Evolutionary conservation across 345 rosid species (phyloP), one percentile per base, ranked within the genome.

Genomic region (Schrenkiella parvula): DNA sequence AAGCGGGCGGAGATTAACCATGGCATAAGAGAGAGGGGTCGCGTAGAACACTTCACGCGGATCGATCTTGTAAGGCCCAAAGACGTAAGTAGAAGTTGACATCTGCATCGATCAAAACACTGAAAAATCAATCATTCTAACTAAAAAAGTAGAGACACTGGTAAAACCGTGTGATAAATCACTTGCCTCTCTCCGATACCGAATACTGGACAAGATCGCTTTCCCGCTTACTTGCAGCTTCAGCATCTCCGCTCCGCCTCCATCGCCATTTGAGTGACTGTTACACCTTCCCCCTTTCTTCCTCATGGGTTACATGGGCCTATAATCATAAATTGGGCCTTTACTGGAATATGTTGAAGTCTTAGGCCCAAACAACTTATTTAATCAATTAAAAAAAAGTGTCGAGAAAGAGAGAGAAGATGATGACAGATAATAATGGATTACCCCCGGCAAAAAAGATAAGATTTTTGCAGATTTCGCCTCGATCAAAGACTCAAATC

Each of bases 1-100:
- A 68, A 91, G 80, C 26, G 97, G 98, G 14, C 97, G 96, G 73
- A 89, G 86, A 75, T 93, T 93, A 81, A 93, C 97, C 83, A 89
- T 63, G 28, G 96, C 98, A 46, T 69, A 93, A 60, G 98, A 93
- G 53, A 85, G 82, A 15, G 73, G 53, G 15, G 90, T 85, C 57
- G 88, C 19, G 82, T 86, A 91, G 77, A 93, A 93, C 21, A 93
- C 95, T 80, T 91, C 93, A 82, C 81, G 80, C 1, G 84, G 70
- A 47, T 85, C 87, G 37, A 93, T 88, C 62, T 81, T 80, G 82
- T 89, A 86, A 6, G 93, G 90, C 0, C 98, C 97, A 57, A 93
- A 89, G 8, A 4, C 63, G 48, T 71, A 89, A 6, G 39, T 8
- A 68, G 62, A 22, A 42, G 67, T 60, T 35, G 86, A 74, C 81